Evolutionary conservation across 1,284 basidiomycete genomes (phyloP).

Genomic region (Amylostereum chailletii): DNA sequence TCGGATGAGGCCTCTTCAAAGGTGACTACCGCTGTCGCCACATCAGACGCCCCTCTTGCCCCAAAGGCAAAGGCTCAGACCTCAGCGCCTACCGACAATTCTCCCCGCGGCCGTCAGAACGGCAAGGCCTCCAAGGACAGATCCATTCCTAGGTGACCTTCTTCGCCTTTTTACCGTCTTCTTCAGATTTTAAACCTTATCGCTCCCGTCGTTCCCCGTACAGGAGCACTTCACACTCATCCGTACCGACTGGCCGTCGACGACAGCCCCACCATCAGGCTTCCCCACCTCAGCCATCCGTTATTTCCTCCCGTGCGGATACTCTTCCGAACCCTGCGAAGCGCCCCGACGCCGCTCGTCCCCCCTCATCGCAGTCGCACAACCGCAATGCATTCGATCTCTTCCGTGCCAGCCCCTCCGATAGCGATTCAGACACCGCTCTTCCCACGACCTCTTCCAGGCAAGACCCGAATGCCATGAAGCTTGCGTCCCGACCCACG

Average conservation of each 20-base stretch:
- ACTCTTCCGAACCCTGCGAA: constrained; percentile 24
- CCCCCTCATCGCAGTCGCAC: constrained; percentile 18
- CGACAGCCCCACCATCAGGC: constrained; percentile 41
- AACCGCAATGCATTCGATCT: constrained; percentile 40
- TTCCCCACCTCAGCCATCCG: constrained; percentile 37
- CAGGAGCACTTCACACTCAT: constrained; percentile 40
- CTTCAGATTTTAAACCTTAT: background rate
- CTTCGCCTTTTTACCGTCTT: constrained; percentile 8
- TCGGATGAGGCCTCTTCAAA: constrained; percentile 12
- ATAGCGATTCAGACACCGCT: constrained; percentile 21
- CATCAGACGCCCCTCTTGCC: background rate
- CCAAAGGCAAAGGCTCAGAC: background rate
- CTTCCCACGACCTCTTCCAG: constrained; percentile 5
- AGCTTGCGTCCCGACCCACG: constrained; percentile 35
- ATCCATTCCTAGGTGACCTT: constrained; percentile 20
- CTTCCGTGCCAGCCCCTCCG: constrained; percentile 38
- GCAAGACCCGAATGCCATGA: background rate
- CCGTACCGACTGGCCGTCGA: constrained; percentile 35
- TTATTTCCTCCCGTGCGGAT: constrained; percentile 57
- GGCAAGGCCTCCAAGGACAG: constrained; percentile 24
- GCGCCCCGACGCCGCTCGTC: constrained; percentile 8
- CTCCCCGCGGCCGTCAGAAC: constrained; percentile 23
- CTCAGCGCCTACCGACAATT: constrained; percentile 17
- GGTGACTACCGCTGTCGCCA: background rate
- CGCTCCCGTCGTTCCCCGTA: background rate